Evolutionary conservation across 345 rosid species (phyloP).

Genomic region (Eucalyptus regnans): DNA sequence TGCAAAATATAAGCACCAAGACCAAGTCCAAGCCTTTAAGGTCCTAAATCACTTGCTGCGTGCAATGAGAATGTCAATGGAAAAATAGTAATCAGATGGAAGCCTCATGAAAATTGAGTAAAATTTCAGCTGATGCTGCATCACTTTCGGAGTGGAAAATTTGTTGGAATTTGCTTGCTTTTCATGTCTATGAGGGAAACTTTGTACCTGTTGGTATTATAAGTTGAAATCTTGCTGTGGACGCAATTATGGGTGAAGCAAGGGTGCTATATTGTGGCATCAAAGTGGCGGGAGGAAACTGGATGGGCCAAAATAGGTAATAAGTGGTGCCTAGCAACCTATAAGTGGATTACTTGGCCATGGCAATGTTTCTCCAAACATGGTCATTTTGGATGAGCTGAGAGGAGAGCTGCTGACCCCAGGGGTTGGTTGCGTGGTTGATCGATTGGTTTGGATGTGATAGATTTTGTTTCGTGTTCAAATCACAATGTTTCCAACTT

Average conservation of each 20-base stretch:
- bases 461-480: background rate
- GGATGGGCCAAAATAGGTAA: background rate
- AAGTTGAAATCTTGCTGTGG: background rate
- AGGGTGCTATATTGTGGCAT: background rate
- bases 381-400: background rate
- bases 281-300: background rate
- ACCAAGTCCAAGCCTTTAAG: background rate
- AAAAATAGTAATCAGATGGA: background rate
- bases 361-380: background rate
- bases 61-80: background rate
- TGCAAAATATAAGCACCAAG: background rate
- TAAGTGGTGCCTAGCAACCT: background rate
- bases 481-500: background rate
- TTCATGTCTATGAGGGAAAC: background rate
- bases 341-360: background rate
- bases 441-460: background rate
- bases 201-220: background rate
- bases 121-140: background rate
- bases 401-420: background rate
- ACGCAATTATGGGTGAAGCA: background rate
- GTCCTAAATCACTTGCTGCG: background rate
- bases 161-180: background rate
- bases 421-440: background rate
- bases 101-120: background rate
- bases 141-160: background rate